Conservation (phyloP, 2,329 filamentous ascomycete species). For the Fusarium sp. region DNA sequence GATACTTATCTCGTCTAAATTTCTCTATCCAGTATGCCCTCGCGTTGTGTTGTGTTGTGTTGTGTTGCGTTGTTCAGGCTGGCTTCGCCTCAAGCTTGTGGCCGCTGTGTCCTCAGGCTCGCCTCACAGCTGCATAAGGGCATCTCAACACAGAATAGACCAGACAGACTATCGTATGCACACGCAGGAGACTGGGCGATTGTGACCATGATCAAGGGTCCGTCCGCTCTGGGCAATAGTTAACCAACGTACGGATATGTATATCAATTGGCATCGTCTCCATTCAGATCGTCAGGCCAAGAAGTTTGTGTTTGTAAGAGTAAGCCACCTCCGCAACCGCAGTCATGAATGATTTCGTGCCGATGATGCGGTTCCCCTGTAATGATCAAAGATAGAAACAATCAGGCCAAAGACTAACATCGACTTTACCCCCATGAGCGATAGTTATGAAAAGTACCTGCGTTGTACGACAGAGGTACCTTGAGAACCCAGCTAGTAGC, state of each 20-base stretch:
- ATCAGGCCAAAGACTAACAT: background rate
- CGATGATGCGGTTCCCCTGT: background rate
- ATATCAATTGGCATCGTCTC: background rate
- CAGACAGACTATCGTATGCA: background rate
- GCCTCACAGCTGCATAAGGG: background rate
- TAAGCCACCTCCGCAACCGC: conserved; percentile 1
- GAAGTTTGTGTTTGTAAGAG: background rate
- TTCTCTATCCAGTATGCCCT: background rate
- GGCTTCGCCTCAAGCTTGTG: background rate
- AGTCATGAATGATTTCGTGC: background rate
- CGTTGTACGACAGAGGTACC: background rate
- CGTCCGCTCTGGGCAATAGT: background rate
- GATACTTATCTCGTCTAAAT: background rate
- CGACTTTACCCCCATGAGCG: background rate
- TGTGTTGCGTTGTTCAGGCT: background rate
- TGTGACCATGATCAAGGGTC: background rate
- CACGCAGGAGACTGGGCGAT: background rate
- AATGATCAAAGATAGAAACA: background rate
- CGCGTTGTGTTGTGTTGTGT: background rate
- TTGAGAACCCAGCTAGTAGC: background rate
- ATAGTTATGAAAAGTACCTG: background rate
- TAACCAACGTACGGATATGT: background rate
- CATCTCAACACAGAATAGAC: background rate
- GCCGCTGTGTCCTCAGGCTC: background rate
- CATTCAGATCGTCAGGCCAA: conserved; percentile 6